Base-by-base conservation (phyloP, 768 basidiomycete genomes). In the Mycena venus region DNA sequence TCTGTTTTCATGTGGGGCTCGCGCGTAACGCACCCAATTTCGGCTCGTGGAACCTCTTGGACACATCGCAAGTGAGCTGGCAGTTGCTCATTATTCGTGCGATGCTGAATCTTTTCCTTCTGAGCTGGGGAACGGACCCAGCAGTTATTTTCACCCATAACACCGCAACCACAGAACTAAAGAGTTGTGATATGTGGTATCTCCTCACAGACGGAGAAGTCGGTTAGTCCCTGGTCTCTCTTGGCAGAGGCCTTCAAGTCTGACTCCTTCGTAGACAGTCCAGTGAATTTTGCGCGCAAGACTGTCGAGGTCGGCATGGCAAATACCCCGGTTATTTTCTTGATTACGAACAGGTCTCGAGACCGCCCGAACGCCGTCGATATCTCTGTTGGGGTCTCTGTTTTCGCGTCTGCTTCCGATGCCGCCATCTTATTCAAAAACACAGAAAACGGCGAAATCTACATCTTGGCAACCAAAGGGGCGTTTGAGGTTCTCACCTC, bases 221-320 rank as follows among this genome's bases (percentile, higher is more conserved):
- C n/a, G n/a, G n/a, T n/a, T n/a, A n/a, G n/a, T n/a, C n/a, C n/a
- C n/a, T n/a, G n/a, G n/a, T n/a, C n/a, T n/a, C n/a, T n/a, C n/a
- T n/a, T n/a, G n/a, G n/a, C n/a, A n/a, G n/a, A n/a, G n/a, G n/a
- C n/a, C n/a, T n/a, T n/a, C n/a, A n/a, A n/a, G n/a, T n/a, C n/a
- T n/a, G n/a, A n/a, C n/a, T n/a, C n/a, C n/a, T n/a, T n/a, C n/a
- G n/a, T n/a, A 12, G 49, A 25, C 25, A 73, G 71, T 51, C 75
- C 75, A 12, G 62, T 76, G 14, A 31, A 36, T 5, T 76, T 76
- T 60, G 75, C 75, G 19, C 70, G 63, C 19, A 60, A 53, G 49
- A 76, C 75, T 2, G 21, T 76, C 34, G 75, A 76, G 14, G 75
- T 66, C 62, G 75, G 75, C 55, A 76, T 76, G 75, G 70, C 75